Evolutionary conservation across 139 green algal genomes (phyloP).

Genomic region (Auxenochlorella protothecoides): DNA sequence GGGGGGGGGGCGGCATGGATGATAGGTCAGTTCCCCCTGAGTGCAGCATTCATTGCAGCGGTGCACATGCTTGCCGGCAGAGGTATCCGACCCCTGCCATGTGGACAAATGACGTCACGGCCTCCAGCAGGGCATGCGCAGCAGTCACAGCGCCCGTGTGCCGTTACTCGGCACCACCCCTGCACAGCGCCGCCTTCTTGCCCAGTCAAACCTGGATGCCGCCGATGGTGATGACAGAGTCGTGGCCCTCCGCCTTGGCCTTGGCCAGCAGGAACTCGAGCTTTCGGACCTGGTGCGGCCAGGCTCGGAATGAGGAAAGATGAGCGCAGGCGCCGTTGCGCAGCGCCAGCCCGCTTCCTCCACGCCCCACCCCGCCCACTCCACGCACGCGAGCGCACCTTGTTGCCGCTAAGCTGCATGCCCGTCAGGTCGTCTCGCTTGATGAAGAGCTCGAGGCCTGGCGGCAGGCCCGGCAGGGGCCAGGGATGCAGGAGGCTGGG

Average conservation of each 20-base stretch:
- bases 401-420: conserved; percentile 87
- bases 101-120: too few relatives aligned
- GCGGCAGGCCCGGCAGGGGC: conserved; percentile 54
- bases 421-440: conserved; percentile 89
- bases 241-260: conserved; percentile 42
- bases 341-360: too few relatives aligned
- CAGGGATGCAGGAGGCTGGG: conserved; percentile 59
- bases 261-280: conserved; percentile 90
- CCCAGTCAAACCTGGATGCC: conserved; percentile 51
- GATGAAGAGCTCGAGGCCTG: conserved; percentile 62
- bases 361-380: not conserved
- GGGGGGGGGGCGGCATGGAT: too few relatives aligned
- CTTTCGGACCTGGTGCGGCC: conserved; percentile 70
- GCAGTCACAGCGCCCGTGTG: too few relatives aligned
- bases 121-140: too few relatives aligned
- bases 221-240: conserved; percentile 82
- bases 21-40: too few relatives aligned
- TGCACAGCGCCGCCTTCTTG: too few relatives aligned
- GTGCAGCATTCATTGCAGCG: too few relatives aligned
- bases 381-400: conserved; percentile 29
- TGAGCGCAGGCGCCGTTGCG: not conserved
- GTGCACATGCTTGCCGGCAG: too few relatives aligned
- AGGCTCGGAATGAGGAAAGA: not conserved
- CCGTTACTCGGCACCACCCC: too few relatives aligned
- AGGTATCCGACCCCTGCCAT: too few relatives aligned